Evolutionary conservation across 2,329 filamentous ascomycete genomes (phyloP).

Genomic region (Ophiostoma sp.): DNA sequence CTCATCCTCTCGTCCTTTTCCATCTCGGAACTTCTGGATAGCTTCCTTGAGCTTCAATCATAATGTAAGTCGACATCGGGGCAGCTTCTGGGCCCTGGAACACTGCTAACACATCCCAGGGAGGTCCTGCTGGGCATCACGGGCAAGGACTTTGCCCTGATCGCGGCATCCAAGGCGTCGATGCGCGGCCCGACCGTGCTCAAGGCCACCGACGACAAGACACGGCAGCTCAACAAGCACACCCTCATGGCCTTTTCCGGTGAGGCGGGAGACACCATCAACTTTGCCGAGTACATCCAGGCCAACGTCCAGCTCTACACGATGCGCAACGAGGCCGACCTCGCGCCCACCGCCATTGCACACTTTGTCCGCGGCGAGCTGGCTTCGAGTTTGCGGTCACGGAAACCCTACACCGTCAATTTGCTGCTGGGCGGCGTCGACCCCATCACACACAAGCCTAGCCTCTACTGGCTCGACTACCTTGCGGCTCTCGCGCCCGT

Average conservation of each 20-base stretch:
- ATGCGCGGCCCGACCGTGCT: slow-evolving; percentile 97
- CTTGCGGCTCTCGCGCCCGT: slow-evolving; percentile 83
- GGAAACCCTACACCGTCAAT: slow-evolving; percentile 96
- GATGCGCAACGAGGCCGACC: slow-evolving; percentile 94
- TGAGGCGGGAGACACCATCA: slow-evolving; percentile 93
- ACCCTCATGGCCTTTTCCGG: slow-evolving; percentile 94
- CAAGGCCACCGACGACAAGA: slow-evolving; percentile 96
- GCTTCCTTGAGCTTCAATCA: slow-evolving; percentile 3
- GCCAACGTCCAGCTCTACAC: slow-evolving; percentile 97
- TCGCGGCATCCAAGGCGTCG: slow-evolving; percentile 95
- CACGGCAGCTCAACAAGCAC: slow-evolving; percentile 85
- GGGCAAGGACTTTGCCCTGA: slow-evolving; percentile 98
- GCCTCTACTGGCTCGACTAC: slow-evolving; percentile 97
- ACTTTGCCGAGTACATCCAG: slow-evolving; percentile 99
- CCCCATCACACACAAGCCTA: slow-evolving; percentile 85
- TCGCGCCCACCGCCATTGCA: slow-evolving; percentile 84
- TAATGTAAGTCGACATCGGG: not conserved
- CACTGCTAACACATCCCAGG: slow-evolving; percentile 53
- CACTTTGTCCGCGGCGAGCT: slow-evolving; percentile 94
- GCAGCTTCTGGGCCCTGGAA: not conserved
- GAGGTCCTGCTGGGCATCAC: slow-evolving; percentile 98
- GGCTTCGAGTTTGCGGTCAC: slow-evolving; percentile 83
- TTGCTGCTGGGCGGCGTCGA: slow-evolving; percentile 92
- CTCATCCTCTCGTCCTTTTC: slow-evolving; percentile 4
- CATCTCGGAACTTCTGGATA: not conserved